These are phyloP conservation scores for Sungouiozyma ichnusensis DNA, from an alignment of 805 yeast genomes.

Conservation along the genomic window DNA sequence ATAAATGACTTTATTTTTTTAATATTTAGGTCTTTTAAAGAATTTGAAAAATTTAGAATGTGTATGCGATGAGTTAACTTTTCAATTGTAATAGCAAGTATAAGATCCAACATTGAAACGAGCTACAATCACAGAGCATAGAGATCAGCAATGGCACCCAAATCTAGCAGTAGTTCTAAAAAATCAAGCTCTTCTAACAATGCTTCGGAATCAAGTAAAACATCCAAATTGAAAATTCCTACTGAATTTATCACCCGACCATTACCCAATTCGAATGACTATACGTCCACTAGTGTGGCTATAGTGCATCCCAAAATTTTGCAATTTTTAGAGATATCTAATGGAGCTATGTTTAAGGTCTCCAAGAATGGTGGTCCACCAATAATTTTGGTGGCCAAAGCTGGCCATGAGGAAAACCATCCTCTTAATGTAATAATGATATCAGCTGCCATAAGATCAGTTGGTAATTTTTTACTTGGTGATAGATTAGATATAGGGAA, in stretches of 20 bases:
- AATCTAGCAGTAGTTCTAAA: slow-evolving; percentile 21
- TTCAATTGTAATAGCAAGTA: not conserved
- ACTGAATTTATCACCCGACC: slow-evolving; percentile 33
- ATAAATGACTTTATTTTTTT: no score
- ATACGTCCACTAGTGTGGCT: slow-evolving; percentile 31
- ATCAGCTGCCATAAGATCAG: slow-evolving; percentile 35
- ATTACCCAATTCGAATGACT: slow-evolving; percentile 11
- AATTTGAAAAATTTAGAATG: not conserved
- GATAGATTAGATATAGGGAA: slow-evolving; percentile 42
- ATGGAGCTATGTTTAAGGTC: slow-evolving; percentile 38
- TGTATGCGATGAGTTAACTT: not conserved
- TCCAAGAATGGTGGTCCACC: slow-evolving; percentile 40
- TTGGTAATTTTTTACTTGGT: slow-evolving; percentile 38
- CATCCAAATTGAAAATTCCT: slow-evolving; percentile 30
- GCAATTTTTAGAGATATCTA: slow-evolving; percentile 35
- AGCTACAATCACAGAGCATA: slow-evolving; percentile 1
- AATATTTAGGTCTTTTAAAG: not conserved
- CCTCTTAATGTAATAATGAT: slow-evolving; percentile 37
- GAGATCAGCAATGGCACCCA: slow-evolving; percentile 24
- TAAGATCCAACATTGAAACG: not conserved
- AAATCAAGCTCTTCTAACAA: slow-evolving; percentile 12
- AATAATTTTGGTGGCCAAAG: slow-evolving; percentile 33
- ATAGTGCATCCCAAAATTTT: slow-evolving; percentile 36
- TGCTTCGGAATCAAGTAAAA: slow-evolving; percentile 11
- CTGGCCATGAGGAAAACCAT: slow-evolving; percentile 27